Evolutionary conservation across 345 rosid species (phyloP).

Genomic region (Bruguiera sexangula): DNA sequence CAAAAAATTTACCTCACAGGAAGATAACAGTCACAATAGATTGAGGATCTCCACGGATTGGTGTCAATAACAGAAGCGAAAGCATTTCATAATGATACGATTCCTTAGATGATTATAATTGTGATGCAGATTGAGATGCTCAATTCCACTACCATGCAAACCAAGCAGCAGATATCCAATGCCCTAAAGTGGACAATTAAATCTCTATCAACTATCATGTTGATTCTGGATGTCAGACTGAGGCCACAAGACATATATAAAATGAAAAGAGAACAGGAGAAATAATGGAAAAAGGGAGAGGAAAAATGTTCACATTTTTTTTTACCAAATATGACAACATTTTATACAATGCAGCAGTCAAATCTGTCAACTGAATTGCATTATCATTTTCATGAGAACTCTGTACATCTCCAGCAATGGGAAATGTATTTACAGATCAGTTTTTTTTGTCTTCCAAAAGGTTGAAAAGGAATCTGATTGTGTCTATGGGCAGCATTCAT

Average conservation of each 20-base stretch:
- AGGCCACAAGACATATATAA: conserved; percentile 11
- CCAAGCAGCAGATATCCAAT: conserved; percentile 9
- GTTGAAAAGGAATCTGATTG: conserved; percentile 19
- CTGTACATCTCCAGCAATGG: conserved; percentile 53
- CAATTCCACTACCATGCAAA: conserved; percentile 2
- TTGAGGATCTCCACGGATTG: too few species aligned
- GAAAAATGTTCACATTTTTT: conserved; percentile 49
- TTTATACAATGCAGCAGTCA: conserved; percentile 44
- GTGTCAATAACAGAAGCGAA: not conserved
- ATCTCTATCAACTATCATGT: conserved; percentile 1
- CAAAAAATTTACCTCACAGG: too few species aligned
- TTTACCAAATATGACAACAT: conserved; percentile 50
- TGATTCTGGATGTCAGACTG: conserved; percentile 13
- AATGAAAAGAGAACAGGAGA: conserved; percentile 20
- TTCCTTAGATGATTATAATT: not conserved
- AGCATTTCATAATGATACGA: not conserved
- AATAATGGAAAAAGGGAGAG: conserved; percentile 24
- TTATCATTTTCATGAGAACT: conserved; percentile 37
- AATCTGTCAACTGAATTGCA: conserved; percentile 39
- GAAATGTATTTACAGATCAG: conserved; percentile 60
- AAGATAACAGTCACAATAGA: too few species aligned
- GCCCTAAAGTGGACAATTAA: not conserved
- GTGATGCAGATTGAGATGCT: not conserved
- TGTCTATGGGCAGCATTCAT: conserved; percentile 33
- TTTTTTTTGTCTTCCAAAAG: conserved; percentile 32